Evolutionary conservation across 2,329 filamentous ascomycete species (phyloP).

Genomic region (Colletotrichum magnum): DNA sequence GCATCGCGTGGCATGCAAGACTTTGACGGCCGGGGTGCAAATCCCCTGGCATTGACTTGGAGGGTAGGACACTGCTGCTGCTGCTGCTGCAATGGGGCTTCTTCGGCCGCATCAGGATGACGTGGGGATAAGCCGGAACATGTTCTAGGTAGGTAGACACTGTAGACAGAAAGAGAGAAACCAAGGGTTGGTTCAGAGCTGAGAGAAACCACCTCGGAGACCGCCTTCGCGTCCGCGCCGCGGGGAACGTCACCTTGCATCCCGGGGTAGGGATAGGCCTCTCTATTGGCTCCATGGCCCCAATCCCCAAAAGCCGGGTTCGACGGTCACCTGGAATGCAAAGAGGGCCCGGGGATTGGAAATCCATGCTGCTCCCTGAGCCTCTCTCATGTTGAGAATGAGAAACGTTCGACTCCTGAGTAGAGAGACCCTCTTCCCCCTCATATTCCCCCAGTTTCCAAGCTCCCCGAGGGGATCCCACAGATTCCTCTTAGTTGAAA

Average conservation of each 20-base stretch:
- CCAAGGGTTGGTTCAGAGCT: background rate
- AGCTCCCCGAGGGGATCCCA: conserved; percentile 37
- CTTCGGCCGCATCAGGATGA: conserved; percentile 37
- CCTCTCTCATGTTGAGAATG: no score
- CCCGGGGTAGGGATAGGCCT: conserved; percentile 13
- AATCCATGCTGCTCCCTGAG: background rate
- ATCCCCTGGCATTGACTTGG: background rate
- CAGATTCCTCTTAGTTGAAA: conserved; percentile 7
- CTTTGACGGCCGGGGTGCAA: conserved; percentile 19
- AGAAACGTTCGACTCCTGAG: no score
- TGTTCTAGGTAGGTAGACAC: background rate
- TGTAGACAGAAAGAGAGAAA: background rate
- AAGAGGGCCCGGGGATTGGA: conserved; percentile 17
- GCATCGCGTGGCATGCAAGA: conserved; percentile 25
- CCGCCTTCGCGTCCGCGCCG: conserved; percentile 13
- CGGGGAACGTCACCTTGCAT: conserved; percentile 39
- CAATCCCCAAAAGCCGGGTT: conserved; percentile 12
- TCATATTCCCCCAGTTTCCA: conserved; percentile 2
- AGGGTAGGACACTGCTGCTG: background rate
- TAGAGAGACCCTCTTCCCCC: background rate
- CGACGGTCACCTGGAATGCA: conserved; percentile 19
- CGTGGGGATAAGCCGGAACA: conserved; percentile 21
- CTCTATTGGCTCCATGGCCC: conserved; percentile 19
- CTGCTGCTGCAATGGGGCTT: conserved; percentile 33
- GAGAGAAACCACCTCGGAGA: background rate